phyloP scores from a whole-genome alignment of 78 protist species.

The Emiliania huxleyi region DNA sequence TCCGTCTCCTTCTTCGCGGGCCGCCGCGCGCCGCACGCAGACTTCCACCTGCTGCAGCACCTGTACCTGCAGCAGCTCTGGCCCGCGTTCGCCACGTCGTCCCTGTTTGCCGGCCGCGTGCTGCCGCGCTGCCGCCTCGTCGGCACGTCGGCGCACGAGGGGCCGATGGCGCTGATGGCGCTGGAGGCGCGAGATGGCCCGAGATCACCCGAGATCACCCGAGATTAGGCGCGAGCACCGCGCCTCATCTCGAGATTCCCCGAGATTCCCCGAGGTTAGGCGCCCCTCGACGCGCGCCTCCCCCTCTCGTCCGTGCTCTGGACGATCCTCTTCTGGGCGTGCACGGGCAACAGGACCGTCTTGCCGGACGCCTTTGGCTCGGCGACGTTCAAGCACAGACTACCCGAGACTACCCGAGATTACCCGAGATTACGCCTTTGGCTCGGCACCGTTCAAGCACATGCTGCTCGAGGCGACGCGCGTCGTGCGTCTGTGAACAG shows the following conservation, averaged over 20 bases:
- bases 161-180: neutral
- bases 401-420: no score
- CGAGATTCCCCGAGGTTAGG: neutral
- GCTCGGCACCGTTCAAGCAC: no score
- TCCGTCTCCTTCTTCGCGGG: neutral
- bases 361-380: neutral
- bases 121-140: neutral
- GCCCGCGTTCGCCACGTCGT: neutral
- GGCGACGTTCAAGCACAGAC: neutral
- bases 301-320: neutral
- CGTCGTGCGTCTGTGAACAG: no score
- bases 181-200: no score
- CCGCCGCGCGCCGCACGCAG: neutral
- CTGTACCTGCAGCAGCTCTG: neutral
- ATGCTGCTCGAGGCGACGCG: no score
- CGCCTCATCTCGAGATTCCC: no score
- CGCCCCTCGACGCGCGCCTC: neutral
- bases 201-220: no score
- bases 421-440: no score
- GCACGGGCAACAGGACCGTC: neutral
- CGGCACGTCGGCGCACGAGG: constrained; percentile 14
- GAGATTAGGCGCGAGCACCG: no score
- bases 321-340: neutral
- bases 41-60: constrained; percentile 1
- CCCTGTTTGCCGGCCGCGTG: neutral